Evolutionary conservation across 306 rosid genomes (phyloP).

Genomic region (Sesbania bispinosa): DNA sequence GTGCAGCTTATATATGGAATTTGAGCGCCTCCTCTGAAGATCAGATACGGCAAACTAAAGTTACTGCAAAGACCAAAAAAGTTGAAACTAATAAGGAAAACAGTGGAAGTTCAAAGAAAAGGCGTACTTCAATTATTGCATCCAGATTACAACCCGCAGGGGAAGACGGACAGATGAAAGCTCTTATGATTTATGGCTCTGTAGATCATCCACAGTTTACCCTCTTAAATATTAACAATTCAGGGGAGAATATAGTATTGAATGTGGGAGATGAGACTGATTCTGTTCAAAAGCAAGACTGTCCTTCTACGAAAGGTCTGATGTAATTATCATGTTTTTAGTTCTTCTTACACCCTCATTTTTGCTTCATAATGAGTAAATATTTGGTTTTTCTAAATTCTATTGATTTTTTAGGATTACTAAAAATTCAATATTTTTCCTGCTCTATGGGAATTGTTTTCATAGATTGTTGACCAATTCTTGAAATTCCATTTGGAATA

Average conservation of each 20-base stretch:
- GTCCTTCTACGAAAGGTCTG: constrained; percentile 35
- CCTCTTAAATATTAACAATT: constrained; percentile 27
- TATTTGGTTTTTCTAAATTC: background rate
- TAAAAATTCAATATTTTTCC: background rate
- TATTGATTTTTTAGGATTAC: background rate
- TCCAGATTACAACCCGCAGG: constrained; percentile 38
- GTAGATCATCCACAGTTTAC: constrained; percentile 47
- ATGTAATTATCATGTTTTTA: background rate
- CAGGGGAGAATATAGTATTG: constrained; percentile 32
- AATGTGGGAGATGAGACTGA: constrained; percentile 16
- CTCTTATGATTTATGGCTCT: constrained; percentile 44
- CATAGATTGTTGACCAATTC: constrained; percentile 12
- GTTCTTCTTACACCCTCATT: background rate
- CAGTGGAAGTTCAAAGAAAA: constrained; percentile 35
- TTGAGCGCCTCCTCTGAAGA: constrained; percentile 34
- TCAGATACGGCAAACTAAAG: constrained; percentile 34
- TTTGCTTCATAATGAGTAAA: constrained; percentile 20
- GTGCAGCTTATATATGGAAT: constrained; percentile 37
- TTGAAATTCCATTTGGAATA: background rate
- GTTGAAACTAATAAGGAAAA: constrained; percentile 29
- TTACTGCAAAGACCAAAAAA: constrained; percentile 25
- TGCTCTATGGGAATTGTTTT: background rate
- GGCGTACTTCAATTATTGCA: constrained; percentile 32
- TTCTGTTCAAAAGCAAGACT: constrained; percentile 27
- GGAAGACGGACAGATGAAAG: constrained; percentile 33